Percentiles rank a stretch among this genome's conserved stretches.
Conservation (phyloP, 2,329 filamentous ascomycete species). For the Hypoxylon sp. region DNA sequence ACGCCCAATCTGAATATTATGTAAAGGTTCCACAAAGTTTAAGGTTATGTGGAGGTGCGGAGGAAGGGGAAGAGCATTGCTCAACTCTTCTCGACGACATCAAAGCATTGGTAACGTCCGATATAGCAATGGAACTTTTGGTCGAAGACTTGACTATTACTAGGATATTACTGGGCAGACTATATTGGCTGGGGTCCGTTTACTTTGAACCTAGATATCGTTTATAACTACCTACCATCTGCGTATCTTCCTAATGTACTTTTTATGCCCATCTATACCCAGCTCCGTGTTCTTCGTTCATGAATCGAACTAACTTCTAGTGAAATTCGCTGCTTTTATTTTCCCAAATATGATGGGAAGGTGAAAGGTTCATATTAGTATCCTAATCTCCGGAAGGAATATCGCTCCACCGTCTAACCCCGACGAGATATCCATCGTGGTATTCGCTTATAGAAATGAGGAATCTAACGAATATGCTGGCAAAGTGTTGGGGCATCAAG, state of each 20-base stretch:
- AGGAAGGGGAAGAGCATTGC: not conserved
- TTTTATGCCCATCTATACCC: too few species aligned
- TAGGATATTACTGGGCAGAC: not conserved
- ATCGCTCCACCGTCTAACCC: not conserved
- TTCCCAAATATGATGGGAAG: too few species aligned
- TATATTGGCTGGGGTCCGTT: too few species aligned
- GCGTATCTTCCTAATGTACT: too few species aligned
- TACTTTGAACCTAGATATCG: not conserved
- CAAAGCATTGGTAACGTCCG: not conserved
- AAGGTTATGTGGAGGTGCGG: conserved; percentile 17
- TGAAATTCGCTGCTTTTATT: too few species aligned
- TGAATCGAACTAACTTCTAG: too few species aligned
- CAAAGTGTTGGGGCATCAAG: conserved; percentile 71
- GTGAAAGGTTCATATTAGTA: too few species aligned
- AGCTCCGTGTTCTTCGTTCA: too few species aligned
- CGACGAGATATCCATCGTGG: conserved; percentile 24
- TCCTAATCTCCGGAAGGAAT: too few species aligned
- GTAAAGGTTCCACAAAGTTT: conserved; percentile 5
- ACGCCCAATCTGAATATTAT: not conserved
- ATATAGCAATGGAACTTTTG: conserved; percentile 1
- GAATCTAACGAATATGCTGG: conserved; percentile 39
- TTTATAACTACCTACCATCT: not conserved
- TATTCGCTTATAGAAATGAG: conserved; percentile 9
- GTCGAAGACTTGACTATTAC: not conserved
- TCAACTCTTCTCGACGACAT: conserved; percentile 19